These are phyloP conservation scores for Incumbomyces lentus DNA, from an alignment of 2,329 filamentous ascomycete species.

Conservation along the genomic window DNA sequence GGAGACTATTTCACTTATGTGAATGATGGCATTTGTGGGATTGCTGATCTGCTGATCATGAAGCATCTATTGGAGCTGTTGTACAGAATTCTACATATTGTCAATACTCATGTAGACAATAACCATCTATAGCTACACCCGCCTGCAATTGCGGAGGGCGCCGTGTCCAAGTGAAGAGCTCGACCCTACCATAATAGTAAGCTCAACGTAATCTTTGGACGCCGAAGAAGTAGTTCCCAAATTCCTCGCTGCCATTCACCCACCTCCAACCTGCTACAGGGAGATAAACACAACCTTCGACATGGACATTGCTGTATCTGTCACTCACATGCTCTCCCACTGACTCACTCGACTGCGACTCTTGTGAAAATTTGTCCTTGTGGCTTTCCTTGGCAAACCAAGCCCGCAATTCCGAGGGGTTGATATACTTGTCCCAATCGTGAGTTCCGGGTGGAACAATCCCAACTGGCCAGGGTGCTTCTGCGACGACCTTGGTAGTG, in stretches of 20 bases:
- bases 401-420: slow-evolving; percentile 60
- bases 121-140: too few species aligned
- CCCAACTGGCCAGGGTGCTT: slow-evolving; percentile 52
- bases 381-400: slow-evolving; percentile 36
- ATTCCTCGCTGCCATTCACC: slow-evolving; percentile 67
- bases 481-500: slow-evolving; percentile 83
- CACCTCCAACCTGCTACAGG: slow-evolving; percentile 85
- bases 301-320: slow-evolving; percentile 44
- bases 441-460: slow-evolving; percentile 91
- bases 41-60: too few species aligned
- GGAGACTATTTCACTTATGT: too few species aligned
- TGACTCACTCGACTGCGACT: slow-evolving; percentile 11
- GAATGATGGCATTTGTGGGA: too few species aligned
- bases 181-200: too few species aligned
- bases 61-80: too few species aligned
- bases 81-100: too few species aligned
- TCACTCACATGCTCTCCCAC: slow-evolving; percentile 16
- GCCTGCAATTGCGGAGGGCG: too few species aligned
- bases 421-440: slow-evolving; percentile 93
- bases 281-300: slow-evolving; percentile 76
- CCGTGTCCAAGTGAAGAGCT: too few species aligned
- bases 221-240: slow-evolving; percentile 94
- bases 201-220: slow-evolving; percentile 45
- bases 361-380: slow-evolving; percentile 18
- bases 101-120: too few species aligned